Base-by-base conservation (phyloP, 1,284 basidiomycete genomes). In the Volvariella volvacea region DNA sequence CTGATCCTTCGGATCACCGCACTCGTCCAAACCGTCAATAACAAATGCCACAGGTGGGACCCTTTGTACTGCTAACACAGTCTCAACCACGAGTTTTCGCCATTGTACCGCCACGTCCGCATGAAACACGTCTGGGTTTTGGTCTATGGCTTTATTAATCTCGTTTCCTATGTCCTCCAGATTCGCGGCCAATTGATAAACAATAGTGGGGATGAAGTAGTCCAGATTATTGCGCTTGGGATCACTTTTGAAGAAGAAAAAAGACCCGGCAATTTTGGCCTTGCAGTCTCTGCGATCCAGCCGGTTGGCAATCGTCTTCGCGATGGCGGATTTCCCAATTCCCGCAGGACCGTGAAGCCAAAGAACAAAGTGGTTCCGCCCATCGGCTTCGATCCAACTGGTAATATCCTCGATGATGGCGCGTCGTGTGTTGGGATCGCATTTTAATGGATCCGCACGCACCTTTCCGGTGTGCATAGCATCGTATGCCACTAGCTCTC, bases 301-400 rank as follows among this genome's bases (percentile, higher is more conserved):
- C 38, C n/a, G 14, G 15, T 39, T 14, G 10, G 38, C 19, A 12
- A 39, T 21, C 3, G 15, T 17, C 22, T 17, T 19, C 22, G 38
- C 38, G 12, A 39, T 39, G 6, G 38, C 38, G 14, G 38, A 39
- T 21, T 39, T 39, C 19, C 38, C 38, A 20, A 20, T 20, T 19
- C 38, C 38, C 3, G 38, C 38, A 20, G 38, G 38, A 14, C 38
- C 38, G 20, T 17, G 14, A 16, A 39, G 14, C 38, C 38, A 39
- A 8, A 15, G 14, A 12, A 39, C 20, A 6, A 19, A 10, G 10
- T 39, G 4, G 10, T 14, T 4, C 3, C 10, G 10, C 3, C 19
- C 17, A 3, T 12, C 19, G 22, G n/a, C 19, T 14, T 21, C 38
- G 6, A 20, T 39, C 38, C 38, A 39, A 12, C 14, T 3, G 17